Evolutionary conservation across 352 stramenopile species (phyloP).

Genomic region (Pythium oligandrum): DNA sequence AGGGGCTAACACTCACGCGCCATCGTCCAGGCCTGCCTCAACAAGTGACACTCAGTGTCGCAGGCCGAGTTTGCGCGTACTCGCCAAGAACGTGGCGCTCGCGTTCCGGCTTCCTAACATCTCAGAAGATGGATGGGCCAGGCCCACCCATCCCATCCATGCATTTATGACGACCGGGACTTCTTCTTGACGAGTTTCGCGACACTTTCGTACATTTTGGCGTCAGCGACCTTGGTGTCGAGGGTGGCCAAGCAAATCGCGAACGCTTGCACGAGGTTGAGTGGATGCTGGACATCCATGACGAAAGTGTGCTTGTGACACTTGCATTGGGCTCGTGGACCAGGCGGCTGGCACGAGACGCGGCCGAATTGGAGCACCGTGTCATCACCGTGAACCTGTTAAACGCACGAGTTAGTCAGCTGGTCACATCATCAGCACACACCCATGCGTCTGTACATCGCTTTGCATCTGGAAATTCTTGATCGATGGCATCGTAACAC

Average conservation of each 20-base stretch:
- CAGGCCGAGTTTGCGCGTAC: too few species aligned
- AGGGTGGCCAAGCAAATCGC: conserved; percentile 86
- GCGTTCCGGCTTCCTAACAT: too few species aligned
- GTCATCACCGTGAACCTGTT: conserved; percentile 29
- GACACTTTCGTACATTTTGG: conserved; percentile 41
- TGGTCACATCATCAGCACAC: conserved; percentile 32
- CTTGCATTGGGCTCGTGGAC: conserved; percentile 44
- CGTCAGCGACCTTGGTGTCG: conserved; percentile 69
- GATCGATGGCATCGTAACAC: conserved; percentile 62
- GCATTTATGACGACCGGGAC: too few species aligned
- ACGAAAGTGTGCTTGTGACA: conserved; percentile 90
- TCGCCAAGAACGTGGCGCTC: too few species aligned
- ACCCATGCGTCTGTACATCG: conserved; percentile 27
- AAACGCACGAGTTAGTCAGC: neutral
- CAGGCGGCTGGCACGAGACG: conserved; percentile 50
- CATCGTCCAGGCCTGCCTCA: too few species aligned
- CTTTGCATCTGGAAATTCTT: conserved; percentile 74
- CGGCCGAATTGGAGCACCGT: conserved; percentile 55
- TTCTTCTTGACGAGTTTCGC: conserved; percentile 10
- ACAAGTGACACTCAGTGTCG: too few species aligned
- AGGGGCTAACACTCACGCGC: too few species aligned
- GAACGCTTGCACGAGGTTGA: conserved; percentile 85
- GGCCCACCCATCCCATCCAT: too few species aligned
- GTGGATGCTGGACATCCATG: conserved; percentile 88
- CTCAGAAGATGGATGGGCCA: too few species aligned